Percentiles rank a stretch among this genome's conserved stretches.
phyloP scores from a whole-genome alignment of 805 yeast species.

The Ogataea pignaliae region DNA sequence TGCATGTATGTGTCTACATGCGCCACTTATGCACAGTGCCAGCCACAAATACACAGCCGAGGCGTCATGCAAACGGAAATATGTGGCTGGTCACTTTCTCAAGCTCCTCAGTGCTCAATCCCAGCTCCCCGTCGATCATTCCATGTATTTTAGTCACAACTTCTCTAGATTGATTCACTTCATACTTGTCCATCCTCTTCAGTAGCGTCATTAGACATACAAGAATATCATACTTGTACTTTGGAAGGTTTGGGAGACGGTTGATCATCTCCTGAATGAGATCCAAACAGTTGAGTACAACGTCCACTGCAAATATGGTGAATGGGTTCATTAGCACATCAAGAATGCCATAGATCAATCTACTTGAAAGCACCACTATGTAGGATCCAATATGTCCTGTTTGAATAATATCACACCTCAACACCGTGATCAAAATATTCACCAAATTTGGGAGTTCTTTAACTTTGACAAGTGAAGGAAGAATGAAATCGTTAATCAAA shows the following conservation, averaged over 20 bases:
- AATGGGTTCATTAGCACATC: conserved; percentile 26
- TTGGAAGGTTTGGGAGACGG: background rate
- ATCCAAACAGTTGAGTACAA: conserved; percentile 5
- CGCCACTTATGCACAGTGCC: no score
- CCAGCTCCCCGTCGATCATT: background rate
- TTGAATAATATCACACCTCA: conserved; percentile 7
- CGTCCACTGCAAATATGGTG: conserved; percentile 11
- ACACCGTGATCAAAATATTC: conserved; percentile 4
- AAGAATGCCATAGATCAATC: conserved; percentile 18
- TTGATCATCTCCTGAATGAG: conserved; percentile 3
- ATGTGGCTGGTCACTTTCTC: background rate
- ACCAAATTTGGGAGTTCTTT: conserved; percentile 22
- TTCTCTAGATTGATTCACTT: background rate
- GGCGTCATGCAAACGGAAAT: no score
- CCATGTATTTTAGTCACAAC: background rate
- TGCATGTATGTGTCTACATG: no score
- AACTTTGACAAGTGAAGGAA: conserved; percentile 25
- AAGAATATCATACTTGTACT: conserved; percentile 21
- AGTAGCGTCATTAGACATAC: conserved; percentile 15
- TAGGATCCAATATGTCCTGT: conserved; percentile 12
- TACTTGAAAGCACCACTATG: conserved; percentile 16
- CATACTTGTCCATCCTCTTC: conserved; percentile 10
- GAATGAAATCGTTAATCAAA: conserved; percentile 21
- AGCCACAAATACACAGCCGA: no score
- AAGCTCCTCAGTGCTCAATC: background rate